Evolutionary conservation across 768 basidiomycete genomes (phyloP), one percentile per base, ranked within the genome.

Genomic region (Lactarius akahatsu): DNA sequence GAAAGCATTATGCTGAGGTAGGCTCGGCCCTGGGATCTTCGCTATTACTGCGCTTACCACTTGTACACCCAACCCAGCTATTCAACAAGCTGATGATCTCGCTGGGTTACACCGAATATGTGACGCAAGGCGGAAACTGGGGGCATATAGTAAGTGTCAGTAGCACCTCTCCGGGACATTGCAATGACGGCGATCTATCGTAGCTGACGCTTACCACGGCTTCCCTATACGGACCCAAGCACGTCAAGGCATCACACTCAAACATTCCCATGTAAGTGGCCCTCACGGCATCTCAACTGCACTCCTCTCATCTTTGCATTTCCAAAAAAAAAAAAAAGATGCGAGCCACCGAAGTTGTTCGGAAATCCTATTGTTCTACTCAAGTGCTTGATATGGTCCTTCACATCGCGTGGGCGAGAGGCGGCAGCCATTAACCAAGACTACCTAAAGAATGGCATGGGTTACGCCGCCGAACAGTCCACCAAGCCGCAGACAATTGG

Each of bases 221-320:
- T 3, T 56, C 60, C 0, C 30, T 63, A 20, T 75, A 77, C 28
- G 76, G 73, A 4, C 63, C 67, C 26, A 72, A 69, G 57, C 68
- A 73, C 61, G 69, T 72, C 60, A 78, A 77, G 61, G 77, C 75
- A 3, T 78, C 72, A 68, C 77, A 76, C 54, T 73, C 74, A 6
- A 78, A 77, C 59, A 66, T 71, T n/a, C 70, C 75, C 20, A 28
- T 45, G 78, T 78, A 61, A 59, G 72, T 13, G 3, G 13, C 28
- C 10, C 61, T 10, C 36, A 10, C n/a, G 9, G 10, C 45, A 45
- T 2, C 8, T n/a, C 20, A 45, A 45, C 43, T n/a, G 20, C 26
- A 28, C 26, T n/a, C 9, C 45, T 47, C 45, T 32, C 32, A 32
- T 8, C 32, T 1, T 32, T 10, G 10, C 47, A 2, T 36, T 18